Percentiles rank a stretch among this genome's conserved stretches.
These are phyloP conservation scores for Chaetomium sp. DNA, from an alignment of 2,329 filamentous ascomycete species.

Conservation along the genomic window DNA sequence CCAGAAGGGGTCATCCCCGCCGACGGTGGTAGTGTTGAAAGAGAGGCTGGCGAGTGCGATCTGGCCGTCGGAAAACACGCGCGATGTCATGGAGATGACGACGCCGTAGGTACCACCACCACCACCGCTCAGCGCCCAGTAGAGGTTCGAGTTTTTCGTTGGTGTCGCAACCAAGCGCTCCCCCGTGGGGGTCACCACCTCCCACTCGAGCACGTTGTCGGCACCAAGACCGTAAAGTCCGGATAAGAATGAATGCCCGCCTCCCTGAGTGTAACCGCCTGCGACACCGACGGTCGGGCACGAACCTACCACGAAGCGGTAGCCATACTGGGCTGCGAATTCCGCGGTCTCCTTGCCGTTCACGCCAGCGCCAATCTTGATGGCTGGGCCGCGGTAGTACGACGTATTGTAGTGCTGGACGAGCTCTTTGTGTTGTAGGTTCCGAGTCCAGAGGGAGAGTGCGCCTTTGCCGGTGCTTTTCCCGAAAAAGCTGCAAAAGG, in stretches of 20 bases:
- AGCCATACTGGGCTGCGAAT: neutral
- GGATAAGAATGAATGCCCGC: slow-evolving; percentile 6
- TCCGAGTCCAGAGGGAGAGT: slow-evolving; percentile 14
- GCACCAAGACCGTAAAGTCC: slow-evolving; percentile 10
- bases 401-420: slow-evolving; percentile 1
- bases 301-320: slow-evolving; percentile 3
- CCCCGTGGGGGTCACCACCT: slow-evolving; percentile 35
- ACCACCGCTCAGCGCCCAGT: slow-evolving; percentile 21
- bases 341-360: slow-evolving; percentile 1
- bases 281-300: slow-evolving; percentile 15
- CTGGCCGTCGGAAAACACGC: slow-evolving; percentile 3
- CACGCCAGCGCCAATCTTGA: slow-evolving; percentile 13
- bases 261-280: slow-evolving; percentile 12
- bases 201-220: slow-evolving; percentile 23
- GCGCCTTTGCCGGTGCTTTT: slow-evolving; percentile 1
- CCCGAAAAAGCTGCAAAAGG: neutral
- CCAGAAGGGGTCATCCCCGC: too few species aligned
- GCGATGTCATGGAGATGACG: slow-evolving; percentile 10
- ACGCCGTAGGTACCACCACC: slow-evolving; percentile 17
- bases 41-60: neutral
- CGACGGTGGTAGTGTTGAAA: neutral
- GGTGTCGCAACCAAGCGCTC: slow-evolving; percentile 11
- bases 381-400: slow-evolving; percentile 4
- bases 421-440: slow-evolving; percentile 4
- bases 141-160: slow-evolving; percentile 19